Evolutionary conservation across 2,329 filamentous ascomycete species (phyloP).

Genomic region (Colletotrichum kahawae): DNA sequence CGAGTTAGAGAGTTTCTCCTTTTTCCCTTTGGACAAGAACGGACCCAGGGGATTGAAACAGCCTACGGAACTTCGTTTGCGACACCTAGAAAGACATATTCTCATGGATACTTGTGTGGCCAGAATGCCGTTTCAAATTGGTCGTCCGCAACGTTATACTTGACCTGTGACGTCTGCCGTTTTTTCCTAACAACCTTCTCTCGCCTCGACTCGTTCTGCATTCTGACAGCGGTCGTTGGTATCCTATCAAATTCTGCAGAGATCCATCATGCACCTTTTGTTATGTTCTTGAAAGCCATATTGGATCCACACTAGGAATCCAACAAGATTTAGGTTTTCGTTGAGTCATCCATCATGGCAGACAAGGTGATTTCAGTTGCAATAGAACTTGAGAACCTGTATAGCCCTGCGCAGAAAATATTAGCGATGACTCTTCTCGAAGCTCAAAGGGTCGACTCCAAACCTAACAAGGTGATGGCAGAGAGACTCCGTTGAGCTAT

Average conservation of each 20-base stretch:
- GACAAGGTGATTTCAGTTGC: background rate
- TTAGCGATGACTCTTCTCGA: no score
- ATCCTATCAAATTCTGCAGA: background rate
- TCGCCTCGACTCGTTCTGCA: constrained; percentile 20
- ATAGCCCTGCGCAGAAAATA: background rate
- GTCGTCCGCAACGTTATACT: constrained; percentile 46
- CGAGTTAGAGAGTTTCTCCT: no score
- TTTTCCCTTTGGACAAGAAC: no score
- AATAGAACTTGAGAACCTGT: background rate
- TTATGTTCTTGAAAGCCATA: rapidly evolving
- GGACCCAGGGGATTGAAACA: background rate
- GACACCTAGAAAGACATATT: background rate
- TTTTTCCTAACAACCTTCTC: constrained; percentile 23
- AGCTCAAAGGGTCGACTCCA: no score
- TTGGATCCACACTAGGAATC: background rate
- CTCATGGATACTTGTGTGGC: background rate
- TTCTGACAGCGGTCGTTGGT: background rate
- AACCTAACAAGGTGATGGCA: no score
- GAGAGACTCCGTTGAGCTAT: no score
- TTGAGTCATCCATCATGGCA: background rate
- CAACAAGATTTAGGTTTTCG: background rate
- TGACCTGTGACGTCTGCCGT: constrained; percentile 48
- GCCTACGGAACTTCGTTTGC: background rate
- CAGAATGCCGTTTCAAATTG: background rate
- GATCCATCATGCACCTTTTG: background rate